Base-by-base conservation (phyloP, 2,329 filamentous ascomycete species). In the Aspergillus pseudoterreus region DNA sequence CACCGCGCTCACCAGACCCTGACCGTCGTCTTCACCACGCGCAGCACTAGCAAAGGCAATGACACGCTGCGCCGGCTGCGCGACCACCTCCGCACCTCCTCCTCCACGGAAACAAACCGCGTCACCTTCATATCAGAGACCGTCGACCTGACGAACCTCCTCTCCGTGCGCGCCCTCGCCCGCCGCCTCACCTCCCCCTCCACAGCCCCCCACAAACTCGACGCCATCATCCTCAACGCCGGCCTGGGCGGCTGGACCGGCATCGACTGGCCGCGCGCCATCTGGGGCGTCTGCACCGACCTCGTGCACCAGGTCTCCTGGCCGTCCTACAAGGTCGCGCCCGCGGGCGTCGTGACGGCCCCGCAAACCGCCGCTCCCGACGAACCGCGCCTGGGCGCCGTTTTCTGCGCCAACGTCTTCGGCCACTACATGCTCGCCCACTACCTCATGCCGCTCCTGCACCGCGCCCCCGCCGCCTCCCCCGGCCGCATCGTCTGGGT, bases 331-430 rank as follows among this genome's bases (percentile, higher is more conserved):
- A 96, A 96, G 75, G 71, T 84, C 14, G 80, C 85, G 4, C 70
- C 77, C 12, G 65, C 78, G 2, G 85, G 85, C 21, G 73, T 77
- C 52, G 52, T 80, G 1, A 75, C 82, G n/a, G 73, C 75, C 54
- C 70, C 74, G 8, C 79, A 91, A 65, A 73, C 80, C 4, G 49
- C 50, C 3, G 41, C 45, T 4, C 48, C 52, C 3, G 61, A 73
- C 14, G 81, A 84, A 52, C 84, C 86, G 0, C 73, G 76, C 4
- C 75, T 99, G 0, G 92, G 90, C 3, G 80, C 90, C 59, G 84
- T 96, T 15, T 99, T 97, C 68, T 87, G 86, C 67, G 87, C 92
- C 45, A 97, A 97, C 66, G 81, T 96, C 27, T 97, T 99, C 66
- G 94, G 94, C 0, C 94, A 99, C 74, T 97, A 99, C 68, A 75